Evolutionary conservation across 2,329 filamentous ascomycete genomes (phyloP).

Genomic region (Ceratocystis destructans): DNA sequence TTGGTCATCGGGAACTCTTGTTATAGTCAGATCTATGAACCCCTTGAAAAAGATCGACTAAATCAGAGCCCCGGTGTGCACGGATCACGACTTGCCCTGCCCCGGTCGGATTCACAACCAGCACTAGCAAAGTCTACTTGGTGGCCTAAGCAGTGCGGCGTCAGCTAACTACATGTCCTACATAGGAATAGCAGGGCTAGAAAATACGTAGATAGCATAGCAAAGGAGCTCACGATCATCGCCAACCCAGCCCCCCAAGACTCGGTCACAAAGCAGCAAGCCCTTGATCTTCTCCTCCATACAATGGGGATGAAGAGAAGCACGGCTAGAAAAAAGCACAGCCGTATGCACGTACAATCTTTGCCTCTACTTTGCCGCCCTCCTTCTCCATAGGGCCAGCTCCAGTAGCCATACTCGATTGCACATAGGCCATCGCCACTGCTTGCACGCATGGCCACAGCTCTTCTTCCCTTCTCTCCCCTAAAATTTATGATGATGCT

Average conservation of each 20-base stretch:
- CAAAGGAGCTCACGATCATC: background rate
- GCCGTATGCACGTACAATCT: background rate
- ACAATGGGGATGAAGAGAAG: background rate
- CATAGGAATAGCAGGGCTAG: background rate
- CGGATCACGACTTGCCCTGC: background rate
- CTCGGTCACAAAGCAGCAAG: background rate
- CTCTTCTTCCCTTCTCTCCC: background rate
- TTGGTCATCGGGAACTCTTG: background rate
- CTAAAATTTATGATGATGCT: background rate
- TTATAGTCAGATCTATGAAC: background rate
- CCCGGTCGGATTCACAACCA: background rate
- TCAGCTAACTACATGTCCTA: background rate
- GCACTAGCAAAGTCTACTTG: background rate
- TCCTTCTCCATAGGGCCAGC: background rate
- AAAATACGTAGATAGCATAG: background rate
- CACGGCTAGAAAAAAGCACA: background rate
- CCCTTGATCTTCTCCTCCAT: background rate
- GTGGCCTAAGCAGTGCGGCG: slow-evolving; percentile 6
- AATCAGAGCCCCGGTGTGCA: background rate
- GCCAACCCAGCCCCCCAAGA: background rate
- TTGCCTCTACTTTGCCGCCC: background rate
- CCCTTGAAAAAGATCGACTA: background rate
- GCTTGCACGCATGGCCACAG: background rate
- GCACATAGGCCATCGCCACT: background rate
- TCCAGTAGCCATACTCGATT: too few species aligned